phyloP scores from a whole-genome alignment of 805 yeast genomes.

The Starmerella etchellsii region DNA sequence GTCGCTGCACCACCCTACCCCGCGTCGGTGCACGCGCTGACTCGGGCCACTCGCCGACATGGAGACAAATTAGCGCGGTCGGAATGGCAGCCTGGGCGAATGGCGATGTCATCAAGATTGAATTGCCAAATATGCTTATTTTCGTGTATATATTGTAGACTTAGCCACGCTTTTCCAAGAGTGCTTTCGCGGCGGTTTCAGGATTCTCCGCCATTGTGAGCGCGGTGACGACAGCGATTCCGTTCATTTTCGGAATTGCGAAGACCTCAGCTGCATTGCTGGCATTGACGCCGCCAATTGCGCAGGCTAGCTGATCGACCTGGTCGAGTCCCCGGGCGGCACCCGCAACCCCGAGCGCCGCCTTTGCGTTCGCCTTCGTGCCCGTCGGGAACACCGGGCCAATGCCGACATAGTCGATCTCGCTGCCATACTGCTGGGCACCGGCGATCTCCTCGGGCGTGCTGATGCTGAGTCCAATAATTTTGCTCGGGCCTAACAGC shows the following conservation, averaged over 20 bases:
- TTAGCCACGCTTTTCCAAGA: no score
- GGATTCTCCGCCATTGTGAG: slow-evolving; percentile 44
- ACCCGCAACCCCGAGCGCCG: slow-evolving; percentile 62
- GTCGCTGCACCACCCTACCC: no score
- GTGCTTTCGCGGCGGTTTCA: slow-evolving; percentile 9
- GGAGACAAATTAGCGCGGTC: no score
- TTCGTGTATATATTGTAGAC: no score
- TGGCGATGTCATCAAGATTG: no score
- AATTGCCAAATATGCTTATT: no score
- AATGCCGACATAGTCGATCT: slow-evolving; percentile 64
- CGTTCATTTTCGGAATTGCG: slow-evolving; percentile 45
- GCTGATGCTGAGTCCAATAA: slow-evolving; percentile 68
- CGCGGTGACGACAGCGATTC: slow-evolving; percentile 83
- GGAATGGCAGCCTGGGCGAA: no score
- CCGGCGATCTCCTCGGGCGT: slow-evolving; percentile 41
- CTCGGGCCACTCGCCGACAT: no score
- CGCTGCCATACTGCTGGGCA: background rate
- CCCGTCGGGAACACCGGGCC: slow-evolving; percentile 60
- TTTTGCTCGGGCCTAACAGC: slow-evolving; percentile 58
- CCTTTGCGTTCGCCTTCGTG: slow-evolving; percentile 49
- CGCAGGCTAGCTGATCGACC: slow-evolving; percentile 46
- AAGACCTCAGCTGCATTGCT: slow-evolving; percentile 9
- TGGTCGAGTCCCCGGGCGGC: slow-evolving; percentile 62
- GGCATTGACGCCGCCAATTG: slow-evolving; percentile 41
- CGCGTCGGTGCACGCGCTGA: no score